These are phyloP conservation scores for Conidiobolus incongruus DNA, from an alignment of 371 early-diverging fungal species.

Conservation along the genomic window DNA sequence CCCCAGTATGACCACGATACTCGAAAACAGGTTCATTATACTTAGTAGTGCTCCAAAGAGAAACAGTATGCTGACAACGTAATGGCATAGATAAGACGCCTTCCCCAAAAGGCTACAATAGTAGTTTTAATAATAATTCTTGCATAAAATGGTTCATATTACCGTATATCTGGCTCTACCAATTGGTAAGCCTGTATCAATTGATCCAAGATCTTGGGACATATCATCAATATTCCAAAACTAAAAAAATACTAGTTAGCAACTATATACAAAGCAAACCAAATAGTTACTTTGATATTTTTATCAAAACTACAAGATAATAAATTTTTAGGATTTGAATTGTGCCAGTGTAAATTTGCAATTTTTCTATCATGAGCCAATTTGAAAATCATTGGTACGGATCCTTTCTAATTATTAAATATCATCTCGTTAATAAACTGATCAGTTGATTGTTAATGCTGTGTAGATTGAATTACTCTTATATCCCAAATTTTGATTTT, in stretches of 20 bases:
- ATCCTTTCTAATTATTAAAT: constrained; percentile 56
- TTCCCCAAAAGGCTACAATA: constrained; percentile 42
- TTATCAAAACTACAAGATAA: constrained; percentile 66
- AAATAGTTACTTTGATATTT: constrained; percentile 31
- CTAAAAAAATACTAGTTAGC: constrained; percentile 10
- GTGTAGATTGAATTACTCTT: constrained; percentile 18
- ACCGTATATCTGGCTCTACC: constrained; percentile 64
- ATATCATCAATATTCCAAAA: constrained; percentile 61
- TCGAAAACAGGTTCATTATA: constrained; percentile 36
- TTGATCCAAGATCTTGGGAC: constrained; percentile 28
- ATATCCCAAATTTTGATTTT: constrained; percentile 71
- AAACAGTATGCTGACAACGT: constrained; percentile 40
- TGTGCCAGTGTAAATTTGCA: constrained; percentile 74
- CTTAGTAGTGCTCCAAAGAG: constrained; percentile 35
- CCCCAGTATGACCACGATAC: constrained; percentile 64
- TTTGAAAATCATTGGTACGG: constrained; percentile 39
- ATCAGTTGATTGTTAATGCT: neutral
- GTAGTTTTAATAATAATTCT: too few species aligned
- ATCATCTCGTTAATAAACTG: neutral
- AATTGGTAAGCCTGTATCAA: constrained; percentile 50
- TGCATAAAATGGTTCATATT: neutral
- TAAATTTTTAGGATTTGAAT: constrained; percentile 41
- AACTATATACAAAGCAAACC: neutral
- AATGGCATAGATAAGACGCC: constrained; percentile 71
- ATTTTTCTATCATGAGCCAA: constrained; percentile 56